Base-by-base conservation (phyloP, 2,329 filamentous ascomycete species). In the Acarospora socialis region DNA sequence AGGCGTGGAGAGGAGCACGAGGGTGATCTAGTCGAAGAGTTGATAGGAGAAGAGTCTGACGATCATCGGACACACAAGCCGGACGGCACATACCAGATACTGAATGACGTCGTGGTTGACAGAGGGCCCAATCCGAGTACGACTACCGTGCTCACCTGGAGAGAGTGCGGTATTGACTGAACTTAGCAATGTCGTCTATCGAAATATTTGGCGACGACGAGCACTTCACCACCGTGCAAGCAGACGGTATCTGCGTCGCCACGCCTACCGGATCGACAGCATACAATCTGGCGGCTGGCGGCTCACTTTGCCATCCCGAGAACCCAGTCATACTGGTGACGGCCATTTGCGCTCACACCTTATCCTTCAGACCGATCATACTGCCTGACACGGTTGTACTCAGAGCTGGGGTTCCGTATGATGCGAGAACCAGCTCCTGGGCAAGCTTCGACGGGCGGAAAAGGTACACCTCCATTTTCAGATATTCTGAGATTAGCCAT, bases 101-200 rank as follows among this genome's bases (percentile, higher is more conserved):
- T 98, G 40, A 98, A 98, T 47, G 90, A 98, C 52, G 75, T 95
- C n/a, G 87, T 98, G 6, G 73, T 95, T 18, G 90, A 98, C 49
- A 70, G 90, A 12, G 90, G 90, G 0, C 90, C 90, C 5, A 94
- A 92, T 54, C 75, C 87, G 27, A 93, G 79, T 83, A 61, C 61
- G 76, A 64, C n/a, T 30, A 14, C n/a, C n/a, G n/a, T n/a, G n/a
- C n/a, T 9, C 16, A 22, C 19, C 8, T 26, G 15, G 18, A 25
- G 12, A 15, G 10, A 14, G 19, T 17, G 20, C 44, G 46, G 44
- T 49, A 36, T 13, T 17, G 13, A 12, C 5, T 16, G 28, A 14
- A 13, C 15, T 6, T 43, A 84, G 79, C 84, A 33, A 87, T 98
- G 81, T 90, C 82, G 7, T 77, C 75, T 32, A 84, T 81, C 13